Percentiles rank a stretch among this genome's conserved stretches.
Conservation (phyloP, 2,329 filamentous ascomycete species). For the Penicillium sp. region DNA sequence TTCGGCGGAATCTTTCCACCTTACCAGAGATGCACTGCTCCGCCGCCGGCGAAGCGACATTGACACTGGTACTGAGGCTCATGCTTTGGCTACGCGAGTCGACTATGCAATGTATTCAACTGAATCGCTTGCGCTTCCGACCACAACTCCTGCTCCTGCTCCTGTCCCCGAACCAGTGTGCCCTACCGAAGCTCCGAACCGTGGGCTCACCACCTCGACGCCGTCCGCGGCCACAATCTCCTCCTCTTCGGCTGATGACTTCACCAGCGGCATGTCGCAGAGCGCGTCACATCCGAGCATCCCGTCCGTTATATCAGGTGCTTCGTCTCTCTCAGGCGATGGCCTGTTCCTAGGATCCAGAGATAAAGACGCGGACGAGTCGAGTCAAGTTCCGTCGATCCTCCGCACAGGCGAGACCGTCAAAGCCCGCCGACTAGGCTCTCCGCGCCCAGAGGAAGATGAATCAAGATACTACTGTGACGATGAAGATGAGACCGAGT, state of each 20-base stretch:
- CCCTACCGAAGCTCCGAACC: slow-evolving; percentile 21
- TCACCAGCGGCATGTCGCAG: slow-evolving; percentile 49
- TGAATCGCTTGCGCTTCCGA: slow-evolving; percentile 23
- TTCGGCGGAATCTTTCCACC: slow-evolving; percentile 37
- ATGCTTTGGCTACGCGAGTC: slow-evolving; percentile 15
- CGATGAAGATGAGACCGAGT: slow-evolving; percentile 45
- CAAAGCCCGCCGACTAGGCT: slow-evolving; percentile 31
- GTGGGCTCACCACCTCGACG: slow-evolving; percentile 37
- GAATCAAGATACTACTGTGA: slow-evolving; percentile 44
- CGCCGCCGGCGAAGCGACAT: slow-evolving; percentile 34
- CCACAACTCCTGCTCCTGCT: slow-evolving; percentile 9
- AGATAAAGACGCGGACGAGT: slow-evolving; percentile 30
- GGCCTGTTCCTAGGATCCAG: slow-evolving; percentile 27
- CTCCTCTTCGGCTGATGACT: slow-evolving; percentile 49
- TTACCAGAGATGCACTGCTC: slow-evolving; percentile 37
- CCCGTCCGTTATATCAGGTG: slow-evolving; percentile 47
- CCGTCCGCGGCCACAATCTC: slow-evolving; percentile 50
- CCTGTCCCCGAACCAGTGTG: slow-evolving; percentile 13
- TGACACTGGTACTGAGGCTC: slow-evolving; percentile 19
- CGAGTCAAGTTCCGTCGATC: slow-evolving; percentile 36
- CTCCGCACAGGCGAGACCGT: slow-evolving; percentile 47
- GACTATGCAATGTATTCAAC: slow-evolving; percentile 29
- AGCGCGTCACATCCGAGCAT: slow-evolving; percentile 52
- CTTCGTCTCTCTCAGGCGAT: slow-evolving; percentile 49
- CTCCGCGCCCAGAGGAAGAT: slow-evolving; percentile 36